phyloP scores from a whole-genome alignment of 169 alveolate species.

The Plasmodium cynomolgi region DNA sequence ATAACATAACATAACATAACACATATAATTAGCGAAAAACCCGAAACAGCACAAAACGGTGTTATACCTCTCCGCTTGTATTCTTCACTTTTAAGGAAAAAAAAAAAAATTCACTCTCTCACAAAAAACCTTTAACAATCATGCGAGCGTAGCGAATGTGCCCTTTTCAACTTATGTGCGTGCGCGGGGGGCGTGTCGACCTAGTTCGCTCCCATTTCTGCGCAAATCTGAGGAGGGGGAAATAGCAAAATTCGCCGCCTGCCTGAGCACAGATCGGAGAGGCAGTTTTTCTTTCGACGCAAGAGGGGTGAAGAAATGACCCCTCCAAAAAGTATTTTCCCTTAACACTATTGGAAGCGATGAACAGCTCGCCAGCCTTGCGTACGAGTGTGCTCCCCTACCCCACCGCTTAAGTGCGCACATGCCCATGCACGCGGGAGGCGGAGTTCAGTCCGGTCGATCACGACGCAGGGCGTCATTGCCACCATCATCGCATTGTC shows the following conservation, averaged over 20 bases:
- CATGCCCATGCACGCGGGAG: not conserved
- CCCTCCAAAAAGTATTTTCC: not conserved
- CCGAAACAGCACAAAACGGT: not conserved
- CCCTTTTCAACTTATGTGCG: not conserved
- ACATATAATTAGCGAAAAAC: not conserved
- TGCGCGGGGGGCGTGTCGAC: not conserved
- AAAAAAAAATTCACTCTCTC: not conserved
- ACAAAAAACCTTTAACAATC: not conserved
- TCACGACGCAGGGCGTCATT: not conserved
- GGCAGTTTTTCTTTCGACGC: not conserved
- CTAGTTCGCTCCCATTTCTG: not conserved
- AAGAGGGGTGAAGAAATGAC: not conserved
- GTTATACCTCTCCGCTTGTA: not conserved
- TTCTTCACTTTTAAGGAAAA: not conserved
- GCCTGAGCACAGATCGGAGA: not conserved
- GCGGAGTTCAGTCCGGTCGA: not conserved
- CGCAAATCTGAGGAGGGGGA: not conserved
- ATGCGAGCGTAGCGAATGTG: not conserved
- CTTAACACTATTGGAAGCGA: not conserved
- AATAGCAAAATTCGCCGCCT: not conserved
- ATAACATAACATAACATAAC: not conserved
- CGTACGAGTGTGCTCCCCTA: not conserved
- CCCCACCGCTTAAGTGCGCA: not conserved
- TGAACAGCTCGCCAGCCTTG: not conserved
- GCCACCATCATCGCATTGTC: not conserved